phyloP scores from a whole-genome alignment of 345 rosid species.

The Hevea brasiliensis region DNA sequence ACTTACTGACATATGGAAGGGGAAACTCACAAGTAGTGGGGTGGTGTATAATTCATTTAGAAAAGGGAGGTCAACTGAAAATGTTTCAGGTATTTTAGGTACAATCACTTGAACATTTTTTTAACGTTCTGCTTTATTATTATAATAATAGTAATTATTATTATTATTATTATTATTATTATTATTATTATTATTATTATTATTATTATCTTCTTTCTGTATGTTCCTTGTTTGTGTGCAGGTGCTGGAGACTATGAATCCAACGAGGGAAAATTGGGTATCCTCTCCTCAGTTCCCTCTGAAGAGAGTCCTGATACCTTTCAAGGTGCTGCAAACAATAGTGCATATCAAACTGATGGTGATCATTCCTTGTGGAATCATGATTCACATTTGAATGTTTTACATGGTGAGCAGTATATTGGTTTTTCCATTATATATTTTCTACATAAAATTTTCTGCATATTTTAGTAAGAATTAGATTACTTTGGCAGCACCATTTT shows the following conservation, averaged over 20 bases:
- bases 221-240: slow-evolving; percentile 18
- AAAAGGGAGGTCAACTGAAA: slow-evolving; percentile 41
- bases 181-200: no score
- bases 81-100: slow-evolving; percentile 38
- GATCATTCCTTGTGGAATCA: slow-evolving; percentile 19
- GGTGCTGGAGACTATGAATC: slow-evolving; percentile 39
- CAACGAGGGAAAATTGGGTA: slow-evolving; percentile 42
- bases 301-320: slow-evolving; percentile 32
- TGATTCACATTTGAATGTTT: slow-evolving; percentile 13
- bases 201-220: slow-evolving; percentile 3
- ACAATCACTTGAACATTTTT: background rate
- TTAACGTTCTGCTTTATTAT: background rate
- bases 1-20: slow-evolving; percentile 66
- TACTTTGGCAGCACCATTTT: background rate
- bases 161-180: no score
- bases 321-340: slow-evolving; percentile 27
- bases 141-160: no score
- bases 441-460: background rate
- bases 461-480: background rate
- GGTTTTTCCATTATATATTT: background rate
- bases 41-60: slow-evolving; percentile 42
- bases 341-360: slow-evolving; percentile 18
- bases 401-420: slow-evolving; percentile 26
- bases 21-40: slow-evolving; percentile 60
- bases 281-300: slow-evolving; percentile 19